Evolutionary conservation across 169 alveolate species (phyloP), one percentile per base, ranked within the genome.

Genomic region (Cryptosporidium canis): DNA sequence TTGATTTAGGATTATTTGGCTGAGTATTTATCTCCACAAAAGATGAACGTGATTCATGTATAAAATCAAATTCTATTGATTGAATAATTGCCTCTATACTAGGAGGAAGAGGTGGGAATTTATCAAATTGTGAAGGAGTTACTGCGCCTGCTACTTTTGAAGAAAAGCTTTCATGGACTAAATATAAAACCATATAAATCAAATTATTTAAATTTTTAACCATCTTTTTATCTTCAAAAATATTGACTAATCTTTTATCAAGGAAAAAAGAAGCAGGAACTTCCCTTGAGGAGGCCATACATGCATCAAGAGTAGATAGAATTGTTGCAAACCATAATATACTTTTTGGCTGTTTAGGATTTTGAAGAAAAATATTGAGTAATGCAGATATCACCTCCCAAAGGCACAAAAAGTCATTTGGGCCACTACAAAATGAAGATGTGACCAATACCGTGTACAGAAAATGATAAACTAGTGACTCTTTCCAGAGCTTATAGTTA

Each of bases 21-120:
- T 56, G 21, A 33, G 29, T 8, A 33, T 7, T 55, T 3, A 35
- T 11, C 1, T 33, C 18, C n/a, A 21, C 77, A 3, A 18, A 24
- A 2, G 84, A 29, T 24, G 41, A 21, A 9, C 61, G 39, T 41
- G 33, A 47, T 47, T 33, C 64, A 31, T 37, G 33, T 7, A 45
- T 31, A 53, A 77, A 18, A 29, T 56, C 53, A 24, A 58, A 77
- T 61, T 77, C 64, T 21, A 77, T 77, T 1, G 87, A 77, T 39
- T 77, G 87, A 41, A 77, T 71, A 33, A 77, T 61, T 55, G 87
- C 87, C 24, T 77, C 87, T 11, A 77, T 77, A 35, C 47, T 77
- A 43, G 87, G 87, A 56, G 87, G 87, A 8, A 77, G 58, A 2
- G 87, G 87, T 16, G 72, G 72, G 16, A 77, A 24, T 12, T 70